These are phyloP conservation scores for Cladophialophora bantiana DNA, from an alignment of 2,329 filamentous ascomycete species.

Conservation along the genomic window DNA sequence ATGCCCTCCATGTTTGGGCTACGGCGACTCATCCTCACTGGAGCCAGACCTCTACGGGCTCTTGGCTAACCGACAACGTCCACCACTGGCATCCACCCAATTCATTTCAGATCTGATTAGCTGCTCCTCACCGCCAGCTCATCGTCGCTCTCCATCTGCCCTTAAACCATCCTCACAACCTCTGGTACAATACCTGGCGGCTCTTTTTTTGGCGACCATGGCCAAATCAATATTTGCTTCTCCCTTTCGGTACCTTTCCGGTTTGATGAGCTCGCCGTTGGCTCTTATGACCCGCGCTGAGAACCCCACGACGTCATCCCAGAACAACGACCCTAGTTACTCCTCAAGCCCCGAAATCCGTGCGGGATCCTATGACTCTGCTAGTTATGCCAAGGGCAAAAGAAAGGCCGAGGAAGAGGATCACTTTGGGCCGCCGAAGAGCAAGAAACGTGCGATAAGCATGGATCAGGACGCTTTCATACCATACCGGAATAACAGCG, in stretches of 20 bases:
- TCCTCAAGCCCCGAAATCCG: background rate
- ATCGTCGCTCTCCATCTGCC: background rate
- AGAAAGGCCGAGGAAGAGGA: slow-evolving; percentile 18
- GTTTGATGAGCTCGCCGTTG: slow-evolving; percentile 7
- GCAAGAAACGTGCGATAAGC: slow-evolving; percentile 22
- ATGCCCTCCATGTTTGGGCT: slow-evolving; percentile 22
- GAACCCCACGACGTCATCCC: background rate
- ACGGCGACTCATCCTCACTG: slow-evolving; percentile 15
- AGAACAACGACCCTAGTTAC: background rate
- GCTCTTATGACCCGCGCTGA: background rate
- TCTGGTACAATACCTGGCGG: background rate
- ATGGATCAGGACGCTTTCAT: slow-evolving; percentile 9
- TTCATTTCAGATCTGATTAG: slow-evolving; percentile 8
- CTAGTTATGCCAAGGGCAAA: slow-evolving; percentile 25
- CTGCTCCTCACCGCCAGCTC: slow-evolving; percentile 17
- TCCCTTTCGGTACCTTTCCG: slow-evolving; percentile 15
- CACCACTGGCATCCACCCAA: background rate
- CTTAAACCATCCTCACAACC: background rate
- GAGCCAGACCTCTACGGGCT: slow-evolving; percentile 9
- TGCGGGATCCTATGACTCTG: background rate
- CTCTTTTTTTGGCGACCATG: slow-evolving; percentile 8
- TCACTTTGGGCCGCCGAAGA: slow-evolving; percentile 18
- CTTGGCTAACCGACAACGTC: slow-evolving; percentile 2
- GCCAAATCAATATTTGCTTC: slow-evolving; percentile 14
- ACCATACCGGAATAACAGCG: slow-evolving; percentile 14